A percentile compares a stretch with the other conserved stretches of the same genome.
These are phyloP conservation scores for Gracilaria caudata DNA, from an alignment of 23 red algal species.

Conservation along the genomic window DNA sequence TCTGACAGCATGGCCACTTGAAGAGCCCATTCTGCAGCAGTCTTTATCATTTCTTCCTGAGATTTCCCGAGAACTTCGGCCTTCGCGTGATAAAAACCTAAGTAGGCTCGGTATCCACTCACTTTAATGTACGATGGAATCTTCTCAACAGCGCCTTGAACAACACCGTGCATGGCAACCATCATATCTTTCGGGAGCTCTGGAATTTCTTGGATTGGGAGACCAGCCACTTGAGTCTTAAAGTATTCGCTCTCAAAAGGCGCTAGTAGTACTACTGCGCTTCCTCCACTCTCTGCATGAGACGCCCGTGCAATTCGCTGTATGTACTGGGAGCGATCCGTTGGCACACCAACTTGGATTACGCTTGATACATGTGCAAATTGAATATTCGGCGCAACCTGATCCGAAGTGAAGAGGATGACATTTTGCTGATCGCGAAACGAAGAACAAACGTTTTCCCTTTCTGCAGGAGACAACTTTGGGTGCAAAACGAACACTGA, in stretches of 20 bases:
- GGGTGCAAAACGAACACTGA: constrained; percentile 85
- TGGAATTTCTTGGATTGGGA: constrained; percentile 41
- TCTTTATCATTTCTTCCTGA: constrained; percentile 50
- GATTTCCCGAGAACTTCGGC: constrained; percentile 40
- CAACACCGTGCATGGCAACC: neutral
- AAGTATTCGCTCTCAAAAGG: constrained; percentile 75
- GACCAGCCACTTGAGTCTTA: constrained; percentile 26
- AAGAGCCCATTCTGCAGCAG: constrained; percentile 35
- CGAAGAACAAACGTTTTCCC: constrained; percentile 30
- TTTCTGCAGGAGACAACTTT: constrained; percentile 40
- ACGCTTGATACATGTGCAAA: constrained; percentile 56
- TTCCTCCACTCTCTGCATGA: constrained; percentile 78
- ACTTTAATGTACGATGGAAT: constrained; percentile 34
- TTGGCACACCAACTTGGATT: constrained; percentile 80
- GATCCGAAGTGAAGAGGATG: constrained; percentile 75
- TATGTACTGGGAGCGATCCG: constrained; percentile 75
- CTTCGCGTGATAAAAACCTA: constrained; percentile 68
- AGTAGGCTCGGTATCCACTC: constrained; percentile 65
- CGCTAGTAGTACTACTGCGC: constrained; percentile 73
- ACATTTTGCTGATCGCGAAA: constrained; percentile 53
- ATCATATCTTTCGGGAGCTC: constrained; percentile 38
- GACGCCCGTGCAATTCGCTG: constrained; percentile 77
- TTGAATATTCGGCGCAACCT: neutral
- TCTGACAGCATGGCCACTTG: constrained; percentile 27
- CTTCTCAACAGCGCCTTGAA: constrained; percentile 1